These are phyloP conservation scores for Aquilaria sinensis DNA, from an alignment of 345 rosid genomes.

Conservation along the genomic window DNA sequence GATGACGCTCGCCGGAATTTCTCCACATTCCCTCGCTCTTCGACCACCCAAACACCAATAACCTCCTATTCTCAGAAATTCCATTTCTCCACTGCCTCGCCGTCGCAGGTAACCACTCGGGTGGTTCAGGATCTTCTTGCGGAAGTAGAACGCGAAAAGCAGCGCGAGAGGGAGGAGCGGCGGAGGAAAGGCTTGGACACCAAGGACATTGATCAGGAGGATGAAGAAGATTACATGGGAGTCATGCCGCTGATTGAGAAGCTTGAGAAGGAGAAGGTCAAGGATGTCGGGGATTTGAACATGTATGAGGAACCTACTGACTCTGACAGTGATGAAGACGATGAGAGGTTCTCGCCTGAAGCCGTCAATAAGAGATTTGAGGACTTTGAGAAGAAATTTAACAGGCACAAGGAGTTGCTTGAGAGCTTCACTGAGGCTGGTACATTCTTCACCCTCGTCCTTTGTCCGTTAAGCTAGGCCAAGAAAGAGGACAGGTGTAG, in stretches of 20 bases:
- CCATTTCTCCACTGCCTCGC: conserved; percentile 30
- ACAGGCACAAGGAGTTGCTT: conserved; percentile 61
- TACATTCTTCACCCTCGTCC: conserved; percentile 10
- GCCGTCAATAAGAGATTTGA: conserved; percentile 27
- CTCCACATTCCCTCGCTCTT: conserved; percentile 16
- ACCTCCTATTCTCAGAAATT: conserved; percentile 21
- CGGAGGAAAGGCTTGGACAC: conserved; percentile 59
- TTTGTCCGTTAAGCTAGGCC: too few species aligned
- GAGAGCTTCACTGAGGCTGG: conserved; percentile 46
- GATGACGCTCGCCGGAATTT: conserved; percentile 12
- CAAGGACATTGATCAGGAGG: conserved; percentile 76
- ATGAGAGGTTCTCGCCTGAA: conserved; percentile 16
- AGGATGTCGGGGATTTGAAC: conserved; percentile 30
- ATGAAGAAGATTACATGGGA: conserved; percentile 78
- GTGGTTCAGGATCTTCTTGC: conserved; percentile 41
- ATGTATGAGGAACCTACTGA: conserved; percentile 57
- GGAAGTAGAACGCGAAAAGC: conserved; percentile 66
- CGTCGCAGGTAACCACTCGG: conserved; percentile 16
- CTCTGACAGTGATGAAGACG: conserved; percentile 69
- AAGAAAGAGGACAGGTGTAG: too few species aligned
- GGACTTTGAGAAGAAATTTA: conserved; percentile 45
- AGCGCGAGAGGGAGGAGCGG: conserved; percentile 67
- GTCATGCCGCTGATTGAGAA: conserved; percentile 70
- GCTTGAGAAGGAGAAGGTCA: conserved; percentile 56
- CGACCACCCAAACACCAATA: conserved; percentile 21